Conservation (phyloP, 768 basidiomycete genomes). For the Termitomyces sp. region DNA sequence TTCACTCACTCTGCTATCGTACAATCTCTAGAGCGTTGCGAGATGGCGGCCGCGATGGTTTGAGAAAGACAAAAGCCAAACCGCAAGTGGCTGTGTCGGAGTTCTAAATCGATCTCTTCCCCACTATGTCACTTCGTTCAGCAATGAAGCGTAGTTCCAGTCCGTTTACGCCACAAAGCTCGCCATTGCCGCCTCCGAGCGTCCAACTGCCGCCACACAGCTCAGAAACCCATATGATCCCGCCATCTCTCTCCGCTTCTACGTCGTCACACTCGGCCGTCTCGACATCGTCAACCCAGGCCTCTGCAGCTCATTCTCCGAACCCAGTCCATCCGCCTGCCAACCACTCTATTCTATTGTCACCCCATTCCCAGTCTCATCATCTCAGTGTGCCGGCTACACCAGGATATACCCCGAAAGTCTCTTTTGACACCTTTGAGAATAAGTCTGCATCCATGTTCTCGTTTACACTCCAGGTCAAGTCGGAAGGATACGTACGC, state of each 20-base stretch:
- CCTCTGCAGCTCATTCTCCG: not conserved
- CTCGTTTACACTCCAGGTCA: conserved; percentile 80
- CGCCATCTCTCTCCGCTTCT: conserved; percentile 11
- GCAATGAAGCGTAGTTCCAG: conserved; percentile 44
- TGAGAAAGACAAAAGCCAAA: not conserved
- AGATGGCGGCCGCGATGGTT: not conserved
- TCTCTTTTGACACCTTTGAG: conserved; percentile 87
- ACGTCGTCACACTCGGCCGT: conserved; percentile 2
- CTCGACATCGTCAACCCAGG: conserved; percentile 1
- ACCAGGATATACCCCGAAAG: conserved; percentile 55
- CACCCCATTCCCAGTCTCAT: conserved; percentile 9
- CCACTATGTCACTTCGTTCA: conserved; percentile 36
- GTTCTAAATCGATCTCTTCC: conserved; percentile 10
- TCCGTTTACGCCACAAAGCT: conserved; percentile 21
- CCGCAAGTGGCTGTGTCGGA: conserved; percentile 6
- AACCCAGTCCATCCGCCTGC: not conserved
- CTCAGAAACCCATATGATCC: conserved; percentile 14
- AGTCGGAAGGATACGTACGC: conserved; percentile 75
- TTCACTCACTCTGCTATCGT: not conserved
- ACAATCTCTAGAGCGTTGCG: not conserved
- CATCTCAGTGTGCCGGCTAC: conserved; percentile 13
- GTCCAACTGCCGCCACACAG: conserved; percentile 15
- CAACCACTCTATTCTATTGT: conserved; percentile 6
- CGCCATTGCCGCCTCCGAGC: conserved; percentile 11
- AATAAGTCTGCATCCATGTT: conserved; percentile 80